These are phyloP conservation scores for Alectoria sarmentosa DNA, from an alignment of 495 filamentous ascomycete species.

Conservation along the genomic window DNA sequence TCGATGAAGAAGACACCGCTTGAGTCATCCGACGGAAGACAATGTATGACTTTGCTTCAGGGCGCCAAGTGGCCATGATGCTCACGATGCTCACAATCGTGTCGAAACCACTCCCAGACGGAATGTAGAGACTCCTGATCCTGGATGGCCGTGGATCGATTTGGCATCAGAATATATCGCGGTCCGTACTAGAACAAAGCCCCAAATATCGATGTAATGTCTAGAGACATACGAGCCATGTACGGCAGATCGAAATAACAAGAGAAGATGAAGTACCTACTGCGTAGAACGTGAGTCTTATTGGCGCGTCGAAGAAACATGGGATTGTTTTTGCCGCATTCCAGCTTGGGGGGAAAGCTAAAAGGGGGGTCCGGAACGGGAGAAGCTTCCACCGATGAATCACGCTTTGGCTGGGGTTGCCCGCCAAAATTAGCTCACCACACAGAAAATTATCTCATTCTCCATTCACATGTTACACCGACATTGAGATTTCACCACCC, in stretches of 20 bases:
- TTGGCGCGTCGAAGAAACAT: neutral
- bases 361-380: neutral
- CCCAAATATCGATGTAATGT: too few relatives aligned
- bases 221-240: neutral
- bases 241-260: neutral
- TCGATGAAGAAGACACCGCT: neutral
- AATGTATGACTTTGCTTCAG: neutral
- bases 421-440: slow-evolving; percentile 3
- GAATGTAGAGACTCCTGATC: too few relatives aligned
- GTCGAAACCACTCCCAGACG: neutral
- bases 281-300: neutral
- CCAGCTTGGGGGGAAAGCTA: neutral
- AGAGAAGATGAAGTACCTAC: neutral
- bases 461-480: neutral
- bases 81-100: neutral
- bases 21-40: neutral
- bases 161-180: too few relatives aligned
- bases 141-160: too few relatives aligned
- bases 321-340: neutral
- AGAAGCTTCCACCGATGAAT: neutral
- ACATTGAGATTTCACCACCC: too few relatives aligned
- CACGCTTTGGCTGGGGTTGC: neutral
- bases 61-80: neutral
- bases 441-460: neutral
- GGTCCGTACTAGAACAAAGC: too few relatives aligned